Base-by-base conservation (phyloP, 441 rosid genomes). In the Erysimum cheiri region DNA sequence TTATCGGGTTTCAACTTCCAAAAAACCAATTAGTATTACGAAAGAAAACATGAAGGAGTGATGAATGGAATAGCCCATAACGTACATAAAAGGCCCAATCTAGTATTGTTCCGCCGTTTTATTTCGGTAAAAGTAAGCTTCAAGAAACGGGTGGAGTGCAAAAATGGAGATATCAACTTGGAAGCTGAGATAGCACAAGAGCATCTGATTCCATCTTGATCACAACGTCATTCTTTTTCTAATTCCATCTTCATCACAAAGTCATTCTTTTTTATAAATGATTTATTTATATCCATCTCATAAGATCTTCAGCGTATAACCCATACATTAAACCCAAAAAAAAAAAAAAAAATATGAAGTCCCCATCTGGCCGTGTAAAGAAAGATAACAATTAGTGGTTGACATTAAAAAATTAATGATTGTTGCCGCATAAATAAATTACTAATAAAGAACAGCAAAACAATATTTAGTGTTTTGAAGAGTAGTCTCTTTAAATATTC, bases 151-250 rank as follows among this genome's bases (percentile, higher is more conserved):
- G 8, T 64, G 43, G 70, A 28, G 50, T 46, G 6, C 41, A 33
- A 12, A 29, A 3, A 12, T 19, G 6, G 61, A 61, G 22, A 32
- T 22, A 28, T 41, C 14, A 63, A 72, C 76, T 46, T 46, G 50
- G 7, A 35, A 46, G 14, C 17, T 41, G 48, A 49, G 67, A 9
- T 2, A 58, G 33, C 11, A 56, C 33, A 31, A 39, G 13, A 47
- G 66, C 28, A 73, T 73, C 67, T 40, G 3, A 66, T 73, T 72
- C 70, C 19, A 66, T 14, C 60, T 37, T 50, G 12, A 9, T 44
- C 7, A 65, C 59, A 26, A 65, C 37, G 59, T 13, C 35, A 35
- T 48, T 64, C 69, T 48, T 35, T 48, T 11, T 39, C 14, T 60
- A 8, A 61, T 43, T 11, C 35, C 43, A 54, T 14, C 31, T 52